Base-by-base conservation (phyloP, 108 stramenopile genomes). In the Discostella stelligeroides region DNA sequence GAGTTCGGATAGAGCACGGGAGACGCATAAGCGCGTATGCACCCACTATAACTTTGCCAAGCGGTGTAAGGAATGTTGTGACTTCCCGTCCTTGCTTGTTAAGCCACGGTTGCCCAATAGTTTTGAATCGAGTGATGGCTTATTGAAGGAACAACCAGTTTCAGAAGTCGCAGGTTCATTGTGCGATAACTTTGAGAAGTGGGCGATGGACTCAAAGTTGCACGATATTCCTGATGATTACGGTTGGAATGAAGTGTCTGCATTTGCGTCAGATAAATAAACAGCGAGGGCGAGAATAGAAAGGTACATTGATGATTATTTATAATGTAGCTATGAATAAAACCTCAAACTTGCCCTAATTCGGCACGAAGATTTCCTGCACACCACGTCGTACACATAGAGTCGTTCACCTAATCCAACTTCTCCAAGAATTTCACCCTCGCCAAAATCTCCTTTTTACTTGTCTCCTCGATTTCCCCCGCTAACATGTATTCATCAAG, bases 401-500 rank as follows among this genome's bases (percentile, higher is more conserved):
- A 25, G 14, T 46, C 10, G 23, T 54, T 42, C 4, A 21, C 17
- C 62, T 86, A 95, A 62, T 96, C 95, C 81, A 96, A 80, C 66
- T 96, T 96, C 82, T 96, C 95, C 82, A 96, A 72, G 21, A 88
- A 78, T 60, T 93, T 94, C 37, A 96, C 95, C 47, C 95, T 82
- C 58, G 94, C 95, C 79, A 96, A 64, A 69, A 95, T 96, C 77
- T 95, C 95, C 58, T 86, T 84, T 59, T 97, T 97, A 48, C 87
- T 88, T 18, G 97, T 94, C 88, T 89, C 95, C 74, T 94, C 89
- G 53, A 98, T 88, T 75, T 98, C 96, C 54, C 98, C 98, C 67
- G 97, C 98, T 74, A 99, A 73, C 94, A 99, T 97, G 76, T 97
- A 96, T 87, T 99, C 98, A 88, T 99, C 98, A 27, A 99, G 76